Percentiles rank a stretch among this genome's conserved stretches.
Evolutionary conservation across 441 rosid species (phyloP).

Genomic region (Cnidoscolus chayamansa): DNA sequence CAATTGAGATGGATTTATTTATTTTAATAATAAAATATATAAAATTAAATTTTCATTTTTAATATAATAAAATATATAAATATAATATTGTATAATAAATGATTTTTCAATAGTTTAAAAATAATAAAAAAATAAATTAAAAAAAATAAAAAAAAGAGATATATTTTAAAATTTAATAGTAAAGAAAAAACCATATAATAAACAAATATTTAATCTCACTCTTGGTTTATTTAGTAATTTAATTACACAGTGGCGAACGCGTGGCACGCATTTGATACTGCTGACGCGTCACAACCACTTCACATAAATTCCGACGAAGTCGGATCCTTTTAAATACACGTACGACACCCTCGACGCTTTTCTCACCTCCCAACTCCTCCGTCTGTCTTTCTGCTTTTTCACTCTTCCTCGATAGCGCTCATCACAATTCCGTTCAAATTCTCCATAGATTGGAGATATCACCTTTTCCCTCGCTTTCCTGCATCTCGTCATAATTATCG

Average conservation of each 20-base stretch:
- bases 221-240: neutral
- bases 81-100: too few relatives aligned
- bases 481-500: neutral
- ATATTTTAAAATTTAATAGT: too few relatives aligned
- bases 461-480: neutral
- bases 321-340: constrained; percentile 16
- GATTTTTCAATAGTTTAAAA: too few relatives aligned
- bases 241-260: constrained; percentile 9
- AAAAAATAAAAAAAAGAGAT: too few relatives aligned
- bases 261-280: constrained; percentile 29
- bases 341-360: neutral
- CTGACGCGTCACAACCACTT: constrained; percentile 34
- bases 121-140: too few relatives aligned
- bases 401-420: neutral
- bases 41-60: too few relatives aligned
- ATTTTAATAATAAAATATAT: too few relatives aligned
- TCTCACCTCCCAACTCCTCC: neutral
- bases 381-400: neutral
- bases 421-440: neutral
- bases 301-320: constrained; percentile 25
- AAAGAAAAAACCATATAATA: too few relatives aligned
- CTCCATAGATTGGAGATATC: constrained; percentile 20
- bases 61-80: too few relatives aligned
- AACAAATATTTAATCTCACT: too few relatives aligned
- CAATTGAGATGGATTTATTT: too few relatives aligned